Evolutionary conservation across 768 basidiomycete species (phyloP).

Genomic region (Suillus luteus): DNA sequence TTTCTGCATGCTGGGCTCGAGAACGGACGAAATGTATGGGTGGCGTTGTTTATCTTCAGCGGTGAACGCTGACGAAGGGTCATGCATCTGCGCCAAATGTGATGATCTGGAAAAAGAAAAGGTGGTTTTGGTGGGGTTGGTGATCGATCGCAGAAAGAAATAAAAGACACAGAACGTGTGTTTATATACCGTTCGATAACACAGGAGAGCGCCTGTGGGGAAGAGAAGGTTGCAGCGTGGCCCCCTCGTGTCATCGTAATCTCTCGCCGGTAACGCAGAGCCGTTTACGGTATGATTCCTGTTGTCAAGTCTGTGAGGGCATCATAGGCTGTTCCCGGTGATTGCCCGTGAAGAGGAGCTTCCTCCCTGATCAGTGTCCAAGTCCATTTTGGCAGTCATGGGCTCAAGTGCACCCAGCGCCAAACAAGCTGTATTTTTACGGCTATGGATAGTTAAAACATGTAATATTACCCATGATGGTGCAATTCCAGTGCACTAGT

Average conservation of each 20-base stretch:
- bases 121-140: conserved; percentile 16
- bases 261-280: conserved; percentile 32
- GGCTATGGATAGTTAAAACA: not conserved
- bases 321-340: conserved; percentile 21
- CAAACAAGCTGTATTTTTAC: not conserved
- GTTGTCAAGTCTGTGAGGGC: conserved; percentile 30
- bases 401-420: not conserved
- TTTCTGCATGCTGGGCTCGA: conserved; percentile 42
- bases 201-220: conserved; percentile 24
- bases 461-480: not conserved
- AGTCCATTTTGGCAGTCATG: conserved; percentile 2
- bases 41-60: conserved; percentile 40
- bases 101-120: conserved; percentile 22
- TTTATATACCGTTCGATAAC: conserved; percentile 37
- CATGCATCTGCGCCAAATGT: conserved; percentile 28
- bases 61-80: conserved; percentile 36
- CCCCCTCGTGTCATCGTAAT: conserved; percentile 33
- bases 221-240: conserved; percentile 36
- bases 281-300: conserved; percentile 30
- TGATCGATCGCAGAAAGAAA: conserved; percentile 20
- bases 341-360: not conserved
- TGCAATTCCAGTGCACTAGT: not conserved
- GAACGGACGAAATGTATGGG: conserved; percentile 41
- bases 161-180: conserved; percentile 16
- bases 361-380: not conserved